These are phyloP conservation scores for Pythium aphanidermatum DNA, from an alignment of 352 stramenopile genomes.

Conservation along the genomic window DNA sequence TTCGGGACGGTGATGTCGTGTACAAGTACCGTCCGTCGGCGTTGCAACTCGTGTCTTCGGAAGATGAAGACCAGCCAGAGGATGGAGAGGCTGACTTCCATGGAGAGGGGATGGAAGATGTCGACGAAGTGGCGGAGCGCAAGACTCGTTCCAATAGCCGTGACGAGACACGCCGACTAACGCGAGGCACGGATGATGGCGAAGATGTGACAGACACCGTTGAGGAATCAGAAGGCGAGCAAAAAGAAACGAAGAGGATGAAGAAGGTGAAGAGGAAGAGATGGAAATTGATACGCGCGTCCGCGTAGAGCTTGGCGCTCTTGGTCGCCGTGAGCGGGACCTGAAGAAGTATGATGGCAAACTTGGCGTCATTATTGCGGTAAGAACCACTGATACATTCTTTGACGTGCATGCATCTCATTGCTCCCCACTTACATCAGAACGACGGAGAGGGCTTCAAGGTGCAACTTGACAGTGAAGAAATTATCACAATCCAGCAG, in stretches of 20 bases:
- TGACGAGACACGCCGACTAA: neutral
- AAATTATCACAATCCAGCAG: conserved; percentile 49
- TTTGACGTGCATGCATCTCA: no score
- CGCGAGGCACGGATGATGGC: conserved; percentile 13
- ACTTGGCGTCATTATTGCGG: conserved; percentile 53
- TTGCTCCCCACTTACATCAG: no score
- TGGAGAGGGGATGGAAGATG: conserved; percentile 4
- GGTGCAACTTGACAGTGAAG: conserved; percentile 51
- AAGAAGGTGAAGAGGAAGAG: conserved; percentile 31
- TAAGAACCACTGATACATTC: conserved; percentile 10
- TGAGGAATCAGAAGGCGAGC: conserved; percentile 31
- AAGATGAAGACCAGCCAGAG: conserved; percentile 19
- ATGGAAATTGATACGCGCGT: conserved; percentile 52
- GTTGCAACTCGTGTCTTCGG: conserved; percentile 36
- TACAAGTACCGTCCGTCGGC: conserved; percentile 85
- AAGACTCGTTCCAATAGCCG: conserved; percentile 1
- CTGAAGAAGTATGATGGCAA: conserved; percentile 70
- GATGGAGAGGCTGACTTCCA: conserved; percentile 18
- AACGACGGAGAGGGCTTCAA: conserved; percentile 27
- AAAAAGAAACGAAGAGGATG: conserved; percentile 38
- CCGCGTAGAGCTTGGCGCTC: conserved; percentile 35
- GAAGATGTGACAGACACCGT: conserved; percentile 21
- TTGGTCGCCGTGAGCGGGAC: conserved; percentile 49
- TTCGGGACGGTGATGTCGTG: conserved; percentile 77
- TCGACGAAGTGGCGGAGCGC: neutral